Evolutionary conservation across 2,329 filamentous ascomycete species (phyloP).

Genomic region (Exophiala bonariae): DNA sequence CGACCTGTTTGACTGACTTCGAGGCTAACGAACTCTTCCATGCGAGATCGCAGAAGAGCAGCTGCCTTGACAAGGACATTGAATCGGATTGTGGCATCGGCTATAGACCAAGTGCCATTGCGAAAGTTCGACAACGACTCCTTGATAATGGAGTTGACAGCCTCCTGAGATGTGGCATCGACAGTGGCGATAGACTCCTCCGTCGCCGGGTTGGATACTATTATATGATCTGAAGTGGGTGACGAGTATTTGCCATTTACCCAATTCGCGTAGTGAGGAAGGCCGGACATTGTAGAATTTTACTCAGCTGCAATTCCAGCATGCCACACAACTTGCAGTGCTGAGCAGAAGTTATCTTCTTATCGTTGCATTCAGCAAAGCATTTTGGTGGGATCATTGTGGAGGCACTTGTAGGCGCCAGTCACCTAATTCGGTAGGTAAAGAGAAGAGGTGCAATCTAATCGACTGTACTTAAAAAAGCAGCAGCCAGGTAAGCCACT

Average conservation of each 20-base stretch:
- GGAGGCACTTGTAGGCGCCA: too few relatives aligned
- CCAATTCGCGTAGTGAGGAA: constrained; percentile 30
- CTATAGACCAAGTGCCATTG: constrained; percentile 57
- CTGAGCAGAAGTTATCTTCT: too few relatives aligned
- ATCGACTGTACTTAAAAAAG: too few relatives aligned
- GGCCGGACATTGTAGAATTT: too few relatives aligned
- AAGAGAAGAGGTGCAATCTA: too few relatives aligned
- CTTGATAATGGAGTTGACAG: constrained; percentile 53
- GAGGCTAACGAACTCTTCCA: constrained; percentile 60
- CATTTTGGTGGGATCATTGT: too few relatives aligned
- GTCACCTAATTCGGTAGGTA: too few relatives aligned
- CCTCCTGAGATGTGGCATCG: constrained; percentile 56
- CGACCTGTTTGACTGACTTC: constrained; percentile 70
- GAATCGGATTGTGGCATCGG: constrained; percentile 59
- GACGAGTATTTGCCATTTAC: constrained; percentile 29
- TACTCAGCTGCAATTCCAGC: too few relatives aligned
- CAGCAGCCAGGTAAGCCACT: too few relatives aligned
- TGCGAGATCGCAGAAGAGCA: constrained; percentile 50
- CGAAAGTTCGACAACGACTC: constrained; percentile 41
- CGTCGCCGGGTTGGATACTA: constrained; percentile 34
- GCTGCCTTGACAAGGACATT: constrained; percentile 64
- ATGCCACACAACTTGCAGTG: too few relatives aligned
- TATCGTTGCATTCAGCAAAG: too few relatives aligned
- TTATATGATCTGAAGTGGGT: constrained; percentile 21
- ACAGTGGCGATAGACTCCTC: constrained; percentile 38